Evolutionary conservation across 2,329 filamentous ascomycete species (phyloP), one percentile per base, ranked within the genome.

Genomic region (Pseudodiploospora longispora): DNA sequence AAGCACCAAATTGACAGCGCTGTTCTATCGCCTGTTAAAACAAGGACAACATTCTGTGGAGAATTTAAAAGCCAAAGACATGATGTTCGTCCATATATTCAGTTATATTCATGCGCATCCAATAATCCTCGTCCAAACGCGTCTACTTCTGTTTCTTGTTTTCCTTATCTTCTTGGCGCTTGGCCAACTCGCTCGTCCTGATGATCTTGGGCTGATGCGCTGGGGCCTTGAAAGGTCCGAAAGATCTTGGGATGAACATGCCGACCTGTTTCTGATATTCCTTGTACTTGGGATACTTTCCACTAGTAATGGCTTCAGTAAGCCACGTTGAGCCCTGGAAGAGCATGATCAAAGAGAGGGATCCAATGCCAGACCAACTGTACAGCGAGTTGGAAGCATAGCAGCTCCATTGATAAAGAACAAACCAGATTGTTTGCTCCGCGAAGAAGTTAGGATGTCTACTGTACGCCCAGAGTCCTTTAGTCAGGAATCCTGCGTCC

Each of bases 371-470:
- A 1, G 85, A 82, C 87, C 90, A 98, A 64, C 85, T 91, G 60
- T 83, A 82, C 36, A 83, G 70, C 2, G 74, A 80, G 44, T 81
- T 76, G 30, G 83, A 86, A 43, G 82, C 76, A 59, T 80, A 84
- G 64, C 85, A 91, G 52, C 78, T 80, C 93, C 91, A 98, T 57
- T 87, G 78, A 64, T 97, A 97, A 42, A 97, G 66, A 6, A 81
- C 69, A 43, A 95, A 74, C 93, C 93, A 98, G 55, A 97, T 81
- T 30, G 81, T 72, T 67, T 97, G 93, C 66, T 98, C 93, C 5
- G 87, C 87, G 5, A 86, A 80, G 59, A 97, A 98, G 64, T 98
- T 98, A 39, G 93, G 93, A 63, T 98, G 94, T 38, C 93, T 78
- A 54, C 85, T 91, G 70, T 83, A 89, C 1, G 82, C 83, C 83